These are phyloP conservation scores for Alternaria sp. DNA, from an alignment of 2,329 filamentous ascomycete genomes.

Conservation along the genomic window DNA sequence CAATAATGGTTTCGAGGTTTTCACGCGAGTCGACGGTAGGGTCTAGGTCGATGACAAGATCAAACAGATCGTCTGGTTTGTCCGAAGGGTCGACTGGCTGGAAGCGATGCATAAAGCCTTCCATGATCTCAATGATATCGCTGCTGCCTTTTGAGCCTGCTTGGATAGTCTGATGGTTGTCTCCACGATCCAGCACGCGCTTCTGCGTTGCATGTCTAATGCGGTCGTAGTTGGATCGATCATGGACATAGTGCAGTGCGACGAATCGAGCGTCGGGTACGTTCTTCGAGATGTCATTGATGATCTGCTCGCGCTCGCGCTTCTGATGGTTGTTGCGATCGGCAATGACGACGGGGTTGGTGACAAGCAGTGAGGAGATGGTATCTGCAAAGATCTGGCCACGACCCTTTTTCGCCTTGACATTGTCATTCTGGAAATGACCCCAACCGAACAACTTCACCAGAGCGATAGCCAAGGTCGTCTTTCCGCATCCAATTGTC, in stretches of 20 bases:
- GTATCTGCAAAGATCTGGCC: slow-evolving; percentile 79
- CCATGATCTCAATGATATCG: slow-evolving; percentile 91
- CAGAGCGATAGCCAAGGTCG: slow-evolving; percentile 84
- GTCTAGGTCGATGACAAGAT: slow-evolving; percentile 84
- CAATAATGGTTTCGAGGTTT: slow-evolving; percentile 84
- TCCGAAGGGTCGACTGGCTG: slow-evolving; percentile 74
- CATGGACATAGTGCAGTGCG: slow-evolving; percentile 87
- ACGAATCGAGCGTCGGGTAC: slow-evolving; percentile 75
- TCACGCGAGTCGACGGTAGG: slow-evolving; percentile 77
- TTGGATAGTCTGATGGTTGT: slow-evolving; percentile 98
- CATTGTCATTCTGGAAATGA: slow-evolving; percentile 96
- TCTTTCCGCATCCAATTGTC: slow-evolving; percentile 96
- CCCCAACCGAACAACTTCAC: slow-evolving; percentile 88
- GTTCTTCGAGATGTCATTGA: slow-evolving; percentile 74
- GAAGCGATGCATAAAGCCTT: slow-evolving; percentile 87
- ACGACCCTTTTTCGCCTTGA: slow-evolving; percentile 76
- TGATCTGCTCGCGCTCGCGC: slow-evolving; percentile 86
- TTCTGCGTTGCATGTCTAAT: slow-evolving; percentile 78
- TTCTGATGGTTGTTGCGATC: slow-evolving; percentile 94
- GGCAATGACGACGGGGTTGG: slow-evolving; percentile 78
- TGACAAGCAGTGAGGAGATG: slow-evolving; percentile 70
- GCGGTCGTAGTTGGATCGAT: slow-evolving; percentile 69
- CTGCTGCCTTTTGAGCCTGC: slow-evolving; percentile 73
- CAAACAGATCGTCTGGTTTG: slow-evolving; percentile 82
- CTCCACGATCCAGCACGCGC: slow-evolving; percentile 83